A percentile compares a stretch with the other conserved stretches of the same genome.
Conservation (phyloP, 345 rosid species). For the Populus alba region DNA sequence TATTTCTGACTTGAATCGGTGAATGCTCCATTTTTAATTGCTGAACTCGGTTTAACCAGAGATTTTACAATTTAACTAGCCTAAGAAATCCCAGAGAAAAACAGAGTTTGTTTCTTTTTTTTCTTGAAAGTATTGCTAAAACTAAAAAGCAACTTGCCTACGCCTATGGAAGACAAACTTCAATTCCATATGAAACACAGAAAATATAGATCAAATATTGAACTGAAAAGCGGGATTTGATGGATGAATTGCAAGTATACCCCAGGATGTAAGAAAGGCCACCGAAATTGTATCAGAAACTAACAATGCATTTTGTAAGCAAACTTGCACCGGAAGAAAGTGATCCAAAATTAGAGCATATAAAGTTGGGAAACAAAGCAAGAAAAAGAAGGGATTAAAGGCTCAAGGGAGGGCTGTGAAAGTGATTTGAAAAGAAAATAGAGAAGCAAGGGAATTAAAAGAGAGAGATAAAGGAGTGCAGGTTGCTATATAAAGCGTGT, state of each 20-base stretch:
- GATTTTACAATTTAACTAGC: no score
- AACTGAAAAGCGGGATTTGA: neutral
- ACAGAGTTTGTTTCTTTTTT: neutral
- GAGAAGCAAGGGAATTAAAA: neutral
- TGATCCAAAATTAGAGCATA: no score
- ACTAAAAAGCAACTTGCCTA: neutral
- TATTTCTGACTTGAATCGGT: slow-evolving; percentile 1
- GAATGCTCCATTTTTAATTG: neutral
- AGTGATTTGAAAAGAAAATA: no score
- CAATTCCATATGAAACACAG: neutral
- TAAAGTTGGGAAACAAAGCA: neutral
- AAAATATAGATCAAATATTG: neutral
- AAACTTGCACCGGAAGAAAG: neutral
- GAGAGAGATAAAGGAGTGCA: neutral
- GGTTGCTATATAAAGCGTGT: neutral
- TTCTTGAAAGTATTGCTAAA: neutral
- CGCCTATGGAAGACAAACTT: no score
- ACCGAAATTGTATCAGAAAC: no score
- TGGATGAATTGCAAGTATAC: neutral
- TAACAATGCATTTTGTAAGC: neutral
- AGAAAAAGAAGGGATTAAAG: neutral
- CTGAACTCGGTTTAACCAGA: no score
- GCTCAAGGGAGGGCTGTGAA: no score
- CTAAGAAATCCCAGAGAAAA: neutral
- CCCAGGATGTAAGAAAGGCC: no score